Evolutionary conservation across 805 yeast genomes (phyloP).

Genomic region (Candida verbasci): DNA sequence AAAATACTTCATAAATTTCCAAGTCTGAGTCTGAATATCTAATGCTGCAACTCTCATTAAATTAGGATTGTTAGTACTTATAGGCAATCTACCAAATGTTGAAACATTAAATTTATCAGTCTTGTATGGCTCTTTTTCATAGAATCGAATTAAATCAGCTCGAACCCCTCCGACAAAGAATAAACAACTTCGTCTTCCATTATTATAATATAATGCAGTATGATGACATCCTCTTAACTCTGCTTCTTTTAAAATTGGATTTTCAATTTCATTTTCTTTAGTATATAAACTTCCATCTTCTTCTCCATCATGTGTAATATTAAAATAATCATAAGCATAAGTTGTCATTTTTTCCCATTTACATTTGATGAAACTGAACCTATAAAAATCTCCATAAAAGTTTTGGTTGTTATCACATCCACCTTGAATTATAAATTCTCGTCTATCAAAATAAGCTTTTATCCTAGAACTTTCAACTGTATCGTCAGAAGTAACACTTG

Average conservation of each 20-base stretch:
- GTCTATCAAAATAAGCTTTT: slow-evolving; percentile 20
- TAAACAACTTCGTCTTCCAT: slow-evolving; percentile 30
- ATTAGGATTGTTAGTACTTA: slow-evolving; percentile 23
- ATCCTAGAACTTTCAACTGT: slow-evolving; percentile 7
- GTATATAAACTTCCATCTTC: slow-evolving; percentile 18
- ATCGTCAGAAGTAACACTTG: neutral
- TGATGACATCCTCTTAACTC: slow-evolving; percentile 42
- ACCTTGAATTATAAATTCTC: slow-evolving; percentile 35
- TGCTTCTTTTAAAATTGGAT: slow-evolving; percentile 31
- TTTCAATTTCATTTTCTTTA: slow-evolving; percentile 20
- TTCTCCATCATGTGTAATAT: slow-evolving; percentile 23
- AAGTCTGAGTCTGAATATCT: slow-evolving; percentile 36
- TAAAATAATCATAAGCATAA: slow-evolving; percentile 32
- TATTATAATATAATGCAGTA: slow-evolving; percentile 27
- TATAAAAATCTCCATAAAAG: slow-evolving; percentile 29
- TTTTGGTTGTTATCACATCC: slow-evolving; percentile 29
- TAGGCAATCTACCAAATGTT: slow-evolving; percentile 24
- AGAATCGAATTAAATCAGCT: slow-evolving; percentile 32
- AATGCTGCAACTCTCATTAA: slow-evolving; percentile 30
- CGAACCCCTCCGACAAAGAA: slow-evolving; percentile 38
- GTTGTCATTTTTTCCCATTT: slow-evolving; percentile 32
- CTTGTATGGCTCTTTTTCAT: slow-evolving; percentile 24
- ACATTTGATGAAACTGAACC: slow-evolving; percentile 29
- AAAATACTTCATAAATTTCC: slow-evolving; percentile 34
- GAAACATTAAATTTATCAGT: slow-evolving; percentile 33